phyloP scores from a whole-genome alignment of 495 filamentous ascomycete species.

The Trichocladium antarcticum region DNA sequence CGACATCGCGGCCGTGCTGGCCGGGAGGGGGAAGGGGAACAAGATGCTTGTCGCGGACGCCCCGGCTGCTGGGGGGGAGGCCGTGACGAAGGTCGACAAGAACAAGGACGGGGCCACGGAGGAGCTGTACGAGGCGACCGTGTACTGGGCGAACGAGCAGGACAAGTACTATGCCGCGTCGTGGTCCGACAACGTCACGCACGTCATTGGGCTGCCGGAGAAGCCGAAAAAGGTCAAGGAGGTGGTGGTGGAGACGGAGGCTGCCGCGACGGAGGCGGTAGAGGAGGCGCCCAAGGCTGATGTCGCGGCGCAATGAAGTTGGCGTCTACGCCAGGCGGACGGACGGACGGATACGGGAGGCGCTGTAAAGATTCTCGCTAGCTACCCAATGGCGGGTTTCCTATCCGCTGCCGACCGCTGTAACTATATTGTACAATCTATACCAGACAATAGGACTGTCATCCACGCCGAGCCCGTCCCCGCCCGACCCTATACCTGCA shows the following conservation, averaged over 20 bases:
- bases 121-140: slow-evolving; percentile 30
- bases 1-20: slow-evolving; percentile 71
- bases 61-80: slow-evolving; percentile 21
- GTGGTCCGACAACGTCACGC: slow-evolving; percentile 62
- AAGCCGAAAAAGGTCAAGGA: slow-evolving; percentile 20
- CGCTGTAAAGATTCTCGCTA: not conserved
- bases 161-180: slow-evolving; percentile 53
- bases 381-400: not conserved
- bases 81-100: slow-evolving; percentile 24
- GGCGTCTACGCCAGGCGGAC: not conserved
- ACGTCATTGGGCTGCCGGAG: slow-evolving; percentile 33
- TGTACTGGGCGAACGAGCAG: slow-evolving; percentile 59
- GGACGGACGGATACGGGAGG: not conserved
- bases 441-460: not conserved
- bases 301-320: not conserved
- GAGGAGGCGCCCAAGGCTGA: not conserved
- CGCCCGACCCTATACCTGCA: slow-evolving; percentile 2
- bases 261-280: not conserved
- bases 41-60: slow-evolving; percentile 33
- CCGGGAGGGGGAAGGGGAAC: slow-evolving; percentile 38
- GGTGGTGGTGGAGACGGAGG: slow-evolving; percentile 9
- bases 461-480: not conserved
- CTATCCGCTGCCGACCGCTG: not conserved
- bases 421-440: slow-evolving; percentile 6
- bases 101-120: slow-evolving; percentile 21